Percentiles rank a stretch among this genome's conserved stretches.
Conservation (phyloP, 129 eudicot species). For the Sambucus nigra region DNA sequence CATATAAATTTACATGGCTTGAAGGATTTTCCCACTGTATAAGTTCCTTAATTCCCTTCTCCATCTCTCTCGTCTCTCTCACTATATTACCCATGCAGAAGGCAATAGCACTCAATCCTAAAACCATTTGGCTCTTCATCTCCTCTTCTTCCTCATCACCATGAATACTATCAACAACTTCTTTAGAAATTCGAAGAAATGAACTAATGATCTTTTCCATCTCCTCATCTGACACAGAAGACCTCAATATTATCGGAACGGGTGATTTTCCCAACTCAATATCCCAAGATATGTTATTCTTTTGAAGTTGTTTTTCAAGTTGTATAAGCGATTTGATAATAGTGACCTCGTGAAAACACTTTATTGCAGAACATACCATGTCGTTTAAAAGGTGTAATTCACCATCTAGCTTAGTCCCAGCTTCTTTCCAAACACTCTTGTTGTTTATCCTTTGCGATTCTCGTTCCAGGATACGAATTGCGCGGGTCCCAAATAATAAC, state of each 20-base stretch:
- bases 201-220: conserved; percentile 24
- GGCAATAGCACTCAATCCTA: conserved; percentile 43
- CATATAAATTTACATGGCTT: conserved; percentile 49
- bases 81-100: conserved; percentile 47
- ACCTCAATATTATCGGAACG: conserved; percentile 12
- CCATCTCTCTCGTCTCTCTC: conserved; percentile 54
- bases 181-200: conserved; percentile 29
- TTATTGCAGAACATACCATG: conserved; percentile 33
- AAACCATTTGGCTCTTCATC: conserved; percentile 24
- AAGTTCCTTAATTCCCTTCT: conserved; percentile 55
- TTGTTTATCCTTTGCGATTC: conserved; percentile 21
- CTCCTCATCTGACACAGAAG: conserved; percentile 24
- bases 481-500: conserved; percentile 32
- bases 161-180: conserved; percentile 12
- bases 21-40: conserved; percentile 76
- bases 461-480: conserved; percentile 38
- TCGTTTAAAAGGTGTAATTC: conserved; percentile 46
- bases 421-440: conserved; percentile 13
- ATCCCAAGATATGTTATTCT: conserved; percentile 26
- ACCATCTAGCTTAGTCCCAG: conserved; percentile 27
- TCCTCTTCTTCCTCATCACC: conserved; percentile 15
- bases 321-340: conserved; percentile 40
- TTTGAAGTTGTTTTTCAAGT: conserved; percentile 36
- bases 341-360: conserved; percentile 41
- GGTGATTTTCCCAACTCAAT: conserved; percentile 45